Base-by-base conservation (phyloP, 345 rosid species). In the Microthlaspi erraticum region DNA sequence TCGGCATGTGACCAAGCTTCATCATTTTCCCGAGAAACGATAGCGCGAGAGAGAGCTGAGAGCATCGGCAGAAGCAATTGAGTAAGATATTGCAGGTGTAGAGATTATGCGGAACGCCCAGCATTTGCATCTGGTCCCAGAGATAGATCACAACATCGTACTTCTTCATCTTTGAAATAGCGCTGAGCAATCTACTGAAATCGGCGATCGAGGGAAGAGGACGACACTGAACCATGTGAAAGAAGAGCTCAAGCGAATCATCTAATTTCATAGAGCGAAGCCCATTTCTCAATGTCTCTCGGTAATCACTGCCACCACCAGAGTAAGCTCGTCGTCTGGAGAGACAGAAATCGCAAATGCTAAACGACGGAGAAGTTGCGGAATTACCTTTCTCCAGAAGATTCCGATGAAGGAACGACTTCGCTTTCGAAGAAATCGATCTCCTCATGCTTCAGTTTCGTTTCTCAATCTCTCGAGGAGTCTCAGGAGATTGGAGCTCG, bases 181-280 rank as follows among this genome's bases (percentile, higher is more conserved):
- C 76, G 37, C 62, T 58, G 5, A 77, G 13, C 0, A 77, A 17
- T 17, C 59, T 70, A 51, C 62, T 77, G 3, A 77, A 70, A 42
- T 76, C 75, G 41, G 64, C 38, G 14, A 77, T 65, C 13, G 76
- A 77, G 42, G 80, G 80, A 12, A 49, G 68, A 42, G 80, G 80
- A 17, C 56, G 75, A 38, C 31, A 31, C 4, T 53, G 70, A 11
- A 61, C 65, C 79, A 76, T 76, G 52, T 48, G 66, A 50, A 50
- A 53, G 59, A 76, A 76, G 64, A 76, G 74, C n/a, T 69, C 71
- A 32, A 76, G 67, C 7, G 79, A 69, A 14, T 76, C 79, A 12
- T 70, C 48, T 31, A 76, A 10, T 36, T 70, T 76, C 77, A 73
- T 64, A 50, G 0, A 36, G 1, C 38, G 72, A 33, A 73, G 48